Percentiles rank a stretch among this genome's conserved stretches.
Conservation (phyloP, 208 protist genomes). For the Zelonia costaricensis region DNA sequence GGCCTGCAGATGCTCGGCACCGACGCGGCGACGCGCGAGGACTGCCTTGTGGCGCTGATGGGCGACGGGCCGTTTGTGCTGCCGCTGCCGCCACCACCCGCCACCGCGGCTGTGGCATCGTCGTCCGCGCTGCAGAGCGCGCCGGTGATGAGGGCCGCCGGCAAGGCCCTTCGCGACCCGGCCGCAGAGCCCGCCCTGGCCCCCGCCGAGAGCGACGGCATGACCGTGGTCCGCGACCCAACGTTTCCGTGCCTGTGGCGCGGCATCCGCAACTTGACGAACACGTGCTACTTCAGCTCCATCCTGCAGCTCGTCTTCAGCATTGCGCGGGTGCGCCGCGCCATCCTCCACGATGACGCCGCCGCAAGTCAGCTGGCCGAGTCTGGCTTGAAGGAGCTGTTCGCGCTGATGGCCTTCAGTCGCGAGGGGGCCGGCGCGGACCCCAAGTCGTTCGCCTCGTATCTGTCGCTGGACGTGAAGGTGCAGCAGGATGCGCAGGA, state of each 20-base stretch:
- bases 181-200: background rate
- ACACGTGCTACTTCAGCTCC: slow-evolving; percentile 91
- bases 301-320: slow-evolving; percentile 84
- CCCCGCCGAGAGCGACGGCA: background rate
- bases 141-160: background rate
- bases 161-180: background rate
- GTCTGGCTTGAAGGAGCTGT: slow-evolving; percentile 66
- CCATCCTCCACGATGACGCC: slow-evolving; percentile 42
- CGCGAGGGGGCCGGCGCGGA: slow-evolving; percentile 53
- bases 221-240: slow-evolving; percentile 15
- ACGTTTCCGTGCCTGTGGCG: slow-evolving; percentile 52
- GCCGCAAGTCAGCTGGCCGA: slow-evolving; percentile 14
- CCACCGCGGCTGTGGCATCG: background rate
- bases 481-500: slow-evolving; percentile 88
- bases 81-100: slow-evolving; percentile 8
- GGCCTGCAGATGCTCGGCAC: slow-evolving; percentile 43
- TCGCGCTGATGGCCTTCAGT: slow-evolving; percentile 79
- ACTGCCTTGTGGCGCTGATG: slow-evolving; percentile 36
- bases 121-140: background rate
- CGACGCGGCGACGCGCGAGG: slow-evolving; percentile 28
- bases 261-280: slow-evolving; percentile 80
- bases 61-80: slow-evolving; percentile 47
- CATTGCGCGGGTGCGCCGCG: slow-evolving; percentile 51
- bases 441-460: slow-evolving; percentile 48
- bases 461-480: slow-evolving; percentile 62